Evolutionary conservation across 1,284 basidiomycete genomes (phyloP).

Genomic region (Pyrrhoderma lamaoense): DNA sequence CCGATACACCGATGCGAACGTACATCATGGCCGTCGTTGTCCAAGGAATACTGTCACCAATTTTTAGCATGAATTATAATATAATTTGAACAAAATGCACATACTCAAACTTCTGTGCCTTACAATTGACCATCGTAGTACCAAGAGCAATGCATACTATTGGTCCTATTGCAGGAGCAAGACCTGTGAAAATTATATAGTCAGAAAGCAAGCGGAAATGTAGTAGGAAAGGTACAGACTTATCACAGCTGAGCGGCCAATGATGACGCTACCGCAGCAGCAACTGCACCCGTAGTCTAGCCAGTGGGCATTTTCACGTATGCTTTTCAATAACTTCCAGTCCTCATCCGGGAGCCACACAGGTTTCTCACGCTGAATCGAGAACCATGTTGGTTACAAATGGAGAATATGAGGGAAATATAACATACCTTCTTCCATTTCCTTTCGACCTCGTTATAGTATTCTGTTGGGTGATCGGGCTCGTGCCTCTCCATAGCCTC

Average conservation of each 20-base stretch:
- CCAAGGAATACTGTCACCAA: constrained; percentile 41
- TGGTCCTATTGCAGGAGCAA: constrained; percentile 69
- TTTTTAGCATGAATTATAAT: not conserved
- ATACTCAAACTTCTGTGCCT: constrained; percentile 62
- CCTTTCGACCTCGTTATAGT: not conserved
- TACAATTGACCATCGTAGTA: constrained; percentile 72
- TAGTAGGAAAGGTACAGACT: constrained; percentile 78
- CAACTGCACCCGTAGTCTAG: constrained; percentile 75
- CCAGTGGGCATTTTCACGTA: constrained; percentile 77
- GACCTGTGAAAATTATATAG: constrained; percentile 30
- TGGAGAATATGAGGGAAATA: not conserved
- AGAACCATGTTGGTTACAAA: not conserved
- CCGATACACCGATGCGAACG: constrained; percentile 70
- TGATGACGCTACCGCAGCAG: constrained; percentile 48
- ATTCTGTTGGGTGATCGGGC: not conserved
- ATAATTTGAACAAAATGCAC: constrained; percentile 17
- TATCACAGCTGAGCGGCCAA: constrained; percentile 84
- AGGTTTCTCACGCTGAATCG: constrained; percentile 56
- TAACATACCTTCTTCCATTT: not conserved
- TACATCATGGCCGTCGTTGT: constrained; percentile 72
- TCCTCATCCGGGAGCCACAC: constrained; percentile 75
- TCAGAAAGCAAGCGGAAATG: too few relatives aligned
- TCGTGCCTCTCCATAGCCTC: not conserved
- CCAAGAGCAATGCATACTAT: constrained; percentile 58
- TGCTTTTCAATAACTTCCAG: constrained; percentile 62